phyloP scores from a whole-genome alignment of 805 yeast genomes.

The Barnettozyma populi region DNA sequence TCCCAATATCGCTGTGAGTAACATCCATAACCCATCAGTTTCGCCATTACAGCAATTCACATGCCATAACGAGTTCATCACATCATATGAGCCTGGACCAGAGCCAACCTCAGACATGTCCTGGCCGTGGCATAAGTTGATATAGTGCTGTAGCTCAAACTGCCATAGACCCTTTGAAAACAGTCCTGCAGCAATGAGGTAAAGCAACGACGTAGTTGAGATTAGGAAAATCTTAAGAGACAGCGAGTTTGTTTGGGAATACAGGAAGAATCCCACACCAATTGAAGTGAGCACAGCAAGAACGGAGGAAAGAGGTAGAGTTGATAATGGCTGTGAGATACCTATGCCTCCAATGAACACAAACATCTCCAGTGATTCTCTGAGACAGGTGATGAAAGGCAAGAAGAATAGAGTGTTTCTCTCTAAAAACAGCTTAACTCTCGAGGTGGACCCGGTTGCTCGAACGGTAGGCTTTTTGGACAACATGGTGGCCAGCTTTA shows the following conservation, averaged over 20 bases:
- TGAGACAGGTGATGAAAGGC: slow-evolving; percentile 79
- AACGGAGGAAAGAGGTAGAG: slow-evolving; percentile 60
- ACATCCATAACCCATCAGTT: slow-evolving; percentile 27
- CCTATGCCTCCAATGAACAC: slow-evolving; percentile 90
- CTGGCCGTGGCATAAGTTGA: slow-evolving; percentile 68
- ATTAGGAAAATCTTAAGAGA: slow-evolving; percentile 72
- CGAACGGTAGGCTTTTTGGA: slow-evolving; percentile 11
- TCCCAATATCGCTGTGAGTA: slow-evolving; percentile 81
- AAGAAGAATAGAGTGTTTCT: slow-evolving; percentile 68
- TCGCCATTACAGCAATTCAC: slow-evolving; percentile 67
- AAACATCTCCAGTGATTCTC: slow-evolving; percentile 91
- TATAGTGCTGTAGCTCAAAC: slow-evolving; percentile 72
- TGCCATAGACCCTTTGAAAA: slow-evolving; percentile 89
- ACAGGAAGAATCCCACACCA: slow-evolving; percentile 59
- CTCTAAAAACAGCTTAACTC: slow-evolving; percentile 37
- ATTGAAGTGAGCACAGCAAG: slow-evolving; percentile 56
- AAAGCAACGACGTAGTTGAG: slow-evolving; percentile 71
- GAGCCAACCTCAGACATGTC: slow-evolving; percentile 86
- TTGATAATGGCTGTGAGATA: slow-evolving; percentile 58
- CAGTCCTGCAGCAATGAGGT: slow-evolving; percentile 81
- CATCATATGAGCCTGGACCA: slow-evolving; percentile 92
- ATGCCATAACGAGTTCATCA: slow-evolving; percentile 79
- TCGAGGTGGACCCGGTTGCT: slow-evolving; percentile 26
- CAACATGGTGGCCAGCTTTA: slow-evolving; percentile 45
- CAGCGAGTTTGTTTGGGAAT: slow-evolving; percentile 72